Evolutionary conservation across 768 basidiomycete species (phyloP), one percentile per base, ranked within the genome.

Genomic region (Tylopilus felleus): DNA sequence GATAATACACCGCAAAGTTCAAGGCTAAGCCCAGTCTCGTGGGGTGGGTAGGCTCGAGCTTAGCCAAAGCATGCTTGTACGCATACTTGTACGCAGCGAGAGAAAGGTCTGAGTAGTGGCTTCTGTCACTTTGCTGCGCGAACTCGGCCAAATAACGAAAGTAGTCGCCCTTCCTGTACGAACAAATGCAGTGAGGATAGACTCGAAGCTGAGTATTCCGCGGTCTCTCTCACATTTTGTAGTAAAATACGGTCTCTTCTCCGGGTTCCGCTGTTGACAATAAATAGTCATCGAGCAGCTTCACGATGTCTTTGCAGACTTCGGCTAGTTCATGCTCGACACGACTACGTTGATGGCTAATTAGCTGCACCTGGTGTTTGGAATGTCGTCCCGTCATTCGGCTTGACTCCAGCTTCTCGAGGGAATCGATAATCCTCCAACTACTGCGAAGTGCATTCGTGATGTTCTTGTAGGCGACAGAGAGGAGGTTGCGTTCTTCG

Each of bases 1-100:
- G 92, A 71, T 89, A 93, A 76, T 90, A 95, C 47, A 95, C 93
- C n/a, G 90, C 86, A 74, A 95, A 93, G 75, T 94, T 95, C 64
- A 95, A 78, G 31, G 92, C 91, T 47, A 95, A 76, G 33, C 92
- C 93, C 53, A 95, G 76, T 62, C 91, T 82, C 57, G 93, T 94
- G 52, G 93, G 91, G 73, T 94, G 89, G 45, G 87, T 83, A 7
- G 86, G 77, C 23, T 83, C 84, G 49, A 95, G 81, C 63, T 87
- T 85, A 53, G 80, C 78, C 51, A 81, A 67, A 35, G 92, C 91
- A 61, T 93, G 89, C 71, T 89, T 83, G 68, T 92, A 93, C 45
- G 93, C 90, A 54, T 79, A 74, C 76, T 89, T 91, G 80, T 95
- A 90, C 3, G 89, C 86, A 60, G 87, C 86, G 55, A 93, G 81